Percentiles rank a stretch among this genome's conserved stretches.
Evolutionary conservation across 257 asterid species (phyloP).

Genomic region (Lycium ferocissimum): DNA sequence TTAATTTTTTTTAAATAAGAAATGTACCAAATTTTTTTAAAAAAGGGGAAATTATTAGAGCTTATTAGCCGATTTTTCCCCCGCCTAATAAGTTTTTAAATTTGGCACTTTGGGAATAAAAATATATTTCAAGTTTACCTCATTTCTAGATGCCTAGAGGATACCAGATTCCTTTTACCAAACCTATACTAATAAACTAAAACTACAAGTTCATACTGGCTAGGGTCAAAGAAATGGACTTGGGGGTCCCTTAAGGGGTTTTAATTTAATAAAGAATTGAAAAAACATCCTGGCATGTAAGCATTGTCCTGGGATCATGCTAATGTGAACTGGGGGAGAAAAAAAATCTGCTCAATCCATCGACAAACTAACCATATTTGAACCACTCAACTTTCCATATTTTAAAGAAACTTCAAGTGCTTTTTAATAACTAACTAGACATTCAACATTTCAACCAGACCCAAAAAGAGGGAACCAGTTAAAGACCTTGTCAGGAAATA

Average conservation of each 20-base stretch:
- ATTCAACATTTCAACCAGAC: not conserved
- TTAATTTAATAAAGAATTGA: not conserved
- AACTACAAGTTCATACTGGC: not conserved
- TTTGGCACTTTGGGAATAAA: too few relatives aligned
- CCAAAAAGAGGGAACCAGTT: not conserved
- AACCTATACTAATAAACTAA: not conserved
- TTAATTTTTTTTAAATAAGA: too few relatives aligned
- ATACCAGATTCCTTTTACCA: conserved; percentile 14
- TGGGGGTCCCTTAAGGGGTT: not conserved
- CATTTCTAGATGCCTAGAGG: conserved; percentile 8
- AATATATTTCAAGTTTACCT: not conserved
- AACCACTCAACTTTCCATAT: not conserved
- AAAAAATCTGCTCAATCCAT: not conserved
- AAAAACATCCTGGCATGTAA: conserved; percentile 29
- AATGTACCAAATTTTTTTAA: too few relatives aligned
- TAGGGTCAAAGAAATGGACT: conserved; percentile 5
- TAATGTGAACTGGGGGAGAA: not conserved
- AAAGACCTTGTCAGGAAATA: not conserved
- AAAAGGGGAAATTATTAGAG: not conserved
- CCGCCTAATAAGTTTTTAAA: not conserved
- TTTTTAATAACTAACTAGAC: not conserved
- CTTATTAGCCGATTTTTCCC: not conserved
- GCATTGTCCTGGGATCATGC: conserved; percentile 26
- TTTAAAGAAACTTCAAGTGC: not conserved
- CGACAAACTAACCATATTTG: not conserved